A percentile compares a stretch with the other conserved stretches of the same genome.
Evolutionary conservation across 2,329 filamentous ascomycete species (phyloP).

Genomic region (Colletotrichum liaoningense): DNA sequence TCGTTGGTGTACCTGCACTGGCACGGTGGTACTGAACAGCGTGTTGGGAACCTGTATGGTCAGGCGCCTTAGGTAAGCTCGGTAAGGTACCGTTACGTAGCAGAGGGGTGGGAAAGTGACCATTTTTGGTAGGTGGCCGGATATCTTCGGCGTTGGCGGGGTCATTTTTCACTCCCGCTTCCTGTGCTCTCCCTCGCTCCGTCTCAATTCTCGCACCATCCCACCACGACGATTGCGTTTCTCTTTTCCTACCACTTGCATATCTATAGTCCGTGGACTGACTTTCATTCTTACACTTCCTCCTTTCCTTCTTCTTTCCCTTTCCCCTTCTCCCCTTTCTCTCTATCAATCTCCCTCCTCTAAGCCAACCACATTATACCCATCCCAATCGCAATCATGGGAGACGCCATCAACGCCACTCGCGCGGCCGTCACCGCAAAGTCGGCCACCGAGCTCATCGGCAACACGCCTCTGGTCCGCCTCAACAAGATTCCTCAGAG

Average conservation of each 20-base stretch:
- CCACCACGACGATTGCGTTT: slow-evolving; percentile 34
- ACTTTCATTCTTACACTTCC: background rate
- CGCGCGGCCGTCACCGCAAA: slow-evolving; percentile 53
- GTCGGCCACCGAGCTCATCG: slow-evolving; percentile 87
- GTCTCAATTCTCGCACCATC: slow-evolving; percentile 30
- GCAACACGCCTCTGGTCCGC: slow-evolving; percentile 94
- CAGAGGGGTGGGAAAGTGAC: background rate
- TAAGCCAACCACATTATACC: background rate
- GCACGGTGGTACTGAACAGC: too few relatives aligned
- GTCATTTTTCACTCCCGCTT: slow-evolving; percentile 10
- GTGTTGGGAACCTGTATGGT: background rate
- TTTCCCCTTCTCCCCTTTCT: background rate
- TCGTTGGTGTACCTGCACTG: too few relatives aligned
- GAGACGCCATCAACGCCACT: slow-evolving; percentile 33
- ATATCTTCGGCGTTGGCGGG: slow-evolving; percentile 37
- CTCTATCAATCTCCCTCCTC: background rate
- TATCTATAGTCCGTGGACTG: slow-evolving; percentile 15
- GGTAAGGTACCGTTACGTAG: background rate
- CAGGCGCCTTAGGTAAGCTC: too few relatives aligned
- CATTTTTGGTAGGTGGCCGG: slow-evolving; percentile 15
- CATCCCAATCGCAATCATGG: slow-evolving; percentile 28
- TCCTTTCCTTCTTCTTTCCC: too few relatives aligned
- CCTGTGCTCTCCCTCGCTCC: background rate
- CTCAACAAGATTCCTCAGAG: slow-evolving; percentile 94
- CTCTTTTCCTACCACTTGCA: slow-evolving; percentile 14